Base-by-base conservation (phyloP, 2,329 filamentous ascomycete genomes). In the Trichoderma sp. region DNA sequence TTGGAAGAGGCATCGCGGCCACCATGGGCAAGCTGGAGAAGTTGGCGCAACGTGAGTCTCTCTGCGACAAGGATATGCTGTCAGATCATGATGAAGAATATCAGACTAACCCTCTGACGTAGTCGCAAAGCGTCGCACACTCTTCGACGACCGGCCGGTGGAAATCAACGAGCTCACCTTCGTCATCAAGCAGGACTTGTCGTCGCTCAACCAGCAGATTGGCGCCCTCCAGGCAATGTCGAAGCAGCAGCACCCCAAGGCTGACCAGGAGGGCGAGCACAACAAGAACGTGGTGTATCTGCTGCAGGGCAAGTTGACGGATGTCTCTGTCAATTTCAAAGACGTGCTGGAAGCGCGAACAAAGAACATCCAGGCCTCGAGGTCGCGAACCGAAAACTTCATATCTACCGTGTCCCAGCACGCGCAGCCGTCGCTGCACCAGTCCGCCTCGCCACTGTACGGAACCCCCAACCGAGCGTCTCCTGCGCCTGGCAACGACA, bases 101-200 rank as follows among this genome's bases (percentile, higher is more conserved):
- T 45, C 19, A 52, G 58, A 41, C 67, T 71, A n/a, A 71, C 64
- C 44, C 15, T 17, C 14, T 19, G 12, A 9, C 9, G 28, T 67
- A 91, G 88, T 99, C 75, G 95, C 95, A n/a, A 94, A 93, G 78
- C 88, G 94, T 73, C 96, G 97, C 79, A 97, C 95, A 10, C 88
- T 99, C 50, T 99, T 99, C 76, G 95, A 99, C 77, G 95, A 99
- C 80, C 88, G 92, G 75, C 93, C 95, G 0, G 91, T 97, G 63
- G 95, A 99, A 79, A 97, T 98, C 77, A 95, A 95, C 77, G 93
- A 98, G 78, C 87, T 97, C 76, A 97, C 93, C 7, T 97, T 93
- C 74, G 91, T 98, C 74, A 97, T 98, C 82, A 98, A 98, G 80
- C 94, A 98, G 82, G 94, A 98, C 74, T 86, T 98, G 60, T 92